Percentiles rank a stretch among this genome's conserved stretches.
These are phyloP conservation scores for Gossypium sturtianum DNA, from an alignment of 345 rosid genomes.

Conservation along the genomic window DNA sequence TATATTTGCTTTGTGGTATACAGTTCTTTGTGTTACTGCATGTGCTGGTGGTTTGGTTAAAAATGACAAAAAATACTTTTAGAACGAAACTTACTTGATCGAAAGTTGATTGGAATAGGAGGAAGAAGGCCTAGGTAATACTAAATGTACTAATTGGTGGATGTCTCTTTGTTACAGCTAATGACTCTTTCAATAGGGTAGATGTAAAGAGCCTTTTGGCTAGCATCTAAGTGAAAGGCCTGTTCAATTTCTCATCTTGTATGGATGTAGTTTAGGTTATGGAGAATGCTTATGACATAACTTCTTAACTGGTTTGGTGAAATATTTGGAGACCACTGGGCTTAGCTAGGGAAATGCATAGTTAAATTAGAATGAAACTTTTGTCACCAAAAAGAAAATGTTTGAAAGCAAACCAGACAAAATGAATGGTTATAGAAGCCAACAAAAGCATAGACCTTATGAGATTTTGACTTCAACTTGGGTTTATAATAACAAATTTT, in stretches of 20 bases:
- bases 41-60: not conserved
- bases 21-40: not conserved
- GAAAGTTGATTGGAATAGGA: not conserved
- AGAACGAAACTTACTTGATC: not conserved
- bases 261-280: conserved; percentile 3
- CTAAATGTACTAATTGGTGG: not conserved
- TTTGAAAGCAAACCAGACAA: not conserved
- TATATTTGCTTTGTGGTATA: not conserved
- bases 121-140: not conserved
- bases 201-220: not conserved
- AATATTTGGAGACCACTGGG: not conserved
- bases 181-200: not conserved
- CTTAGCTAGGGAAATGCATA: not conserved
- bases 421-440: not conserved
- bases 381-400: not conserved
- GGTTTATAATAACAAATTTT: not conserved
- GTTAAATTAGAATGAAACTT: not conserved
- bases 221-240: not conserved
- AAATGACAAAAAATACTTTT: not conserved
- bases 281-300: not conserved
- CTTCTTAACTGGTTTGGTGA: not conserved
- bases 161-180: not conserved
- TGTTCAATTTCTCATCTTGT: not conserved
- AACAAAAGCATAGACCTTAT: not conserved
- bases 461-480: not conserved